Conservation (phyloP, 139 green algal genomes). For the Chlorella sp. region DNA sequence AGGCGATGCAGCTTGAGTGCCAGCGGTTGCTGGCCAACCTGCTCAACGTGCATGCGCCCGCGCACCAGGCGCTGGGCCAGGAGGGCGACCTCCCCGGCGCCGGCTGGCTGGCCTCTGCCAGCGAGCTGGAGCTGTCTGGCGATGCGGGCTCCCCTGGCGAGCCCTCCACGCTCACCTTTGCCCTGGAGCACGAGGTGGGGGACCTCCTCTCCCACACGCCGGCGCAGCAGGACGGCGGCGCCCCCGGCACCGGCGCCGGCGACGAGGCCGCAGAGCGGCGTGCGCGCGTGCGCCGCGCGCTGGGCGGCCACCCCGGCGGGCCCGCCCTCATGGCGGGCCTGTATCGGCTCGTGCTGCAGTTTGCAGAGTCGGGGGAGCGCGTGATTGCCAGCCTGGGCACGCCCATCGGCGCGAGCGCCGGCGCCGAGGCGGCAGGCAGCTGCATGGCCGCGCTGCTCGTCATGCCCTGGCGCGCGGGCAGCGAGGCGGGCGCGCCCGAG, state of each 20-base stretch:
- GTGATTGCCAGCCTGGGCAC: slow-evolving; percentile 1
- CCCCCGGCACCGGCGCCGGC: background rate
- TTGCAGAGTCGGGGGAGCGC: slow-evolving; percentile 33
- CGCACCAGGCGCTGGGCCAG: slow-evolving; percentile 5
- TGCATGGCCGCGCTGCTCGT: slow-evolving; percentile 24
- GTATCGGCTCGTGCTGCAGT: slow-evolving; percentile 45
- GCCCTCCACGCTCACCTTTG: slow-evolving; percentile 39
- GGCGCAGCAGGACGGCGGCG: background rate
- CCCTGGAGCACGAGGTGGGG: slow-evolving; percentile 33
- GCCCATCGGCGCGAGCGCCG: background rate
- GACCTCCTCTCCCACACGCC: background rate
- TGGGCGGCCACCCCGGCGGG: slow-evolving; percentile 32
- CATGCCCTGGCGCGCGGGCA: slow-evolving; percentile 16
- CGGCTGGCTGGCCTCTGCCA: slow-evolving; percentile 36
- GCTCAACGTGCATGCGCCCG: slow-evolving; percentile 27
- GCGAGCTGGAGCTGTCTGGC: background rate
- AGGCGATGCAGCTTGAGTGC: slow-evolving; percentile 53
- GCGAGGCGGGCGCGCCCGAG: background rate
- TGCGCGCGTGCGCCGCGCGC: slow-evolving; percentile 8
- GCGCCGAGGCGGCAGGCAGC: background rate
- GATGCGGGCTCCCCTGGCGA: background rate
- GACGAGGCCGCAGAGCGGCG: slow-evolving; percentile 15
- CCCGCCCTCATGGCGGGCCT: slow-evolving; percentile 45
- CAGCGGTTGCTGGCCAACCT: slow-evolving; percentile 49
- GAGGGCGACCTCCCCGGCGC: slow-evolving; percentile 15